phyloP scores from a whole-genome alignment of 2,329 filamentous ascomycete species.

The Xylaria hypoxylon region DNA sequence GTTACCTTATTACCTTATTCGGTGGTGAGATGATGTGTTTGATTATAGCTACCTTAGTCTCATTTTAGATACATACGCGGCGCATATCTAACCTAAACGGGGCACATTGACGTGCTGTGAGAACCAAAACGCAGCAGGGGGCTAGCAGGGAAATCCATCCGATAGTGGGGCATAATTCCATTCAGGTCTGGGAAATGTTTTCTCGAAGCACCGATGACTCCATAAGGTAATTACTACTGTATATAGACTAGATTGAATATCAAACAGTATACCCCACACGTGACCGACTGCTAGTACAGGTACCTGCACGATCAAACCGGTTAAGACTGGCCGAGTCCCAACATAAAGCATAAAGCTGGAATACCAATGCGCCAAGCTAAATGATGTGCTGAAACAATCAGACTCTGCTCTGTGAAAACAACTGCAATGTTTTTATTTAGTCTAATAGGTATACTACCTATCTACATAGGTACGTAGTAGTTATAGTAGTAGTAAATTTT shows the following conservation, averaged over 20 bases:
- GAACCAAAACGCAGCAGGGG: neutral
- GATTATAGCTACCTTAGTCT: constrained; percentile 18
- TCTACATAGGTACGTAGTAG: no score
- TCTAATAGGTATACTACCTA: neutral
- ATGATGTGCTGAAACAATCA: neutral
- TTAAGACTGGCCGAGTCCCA: constrained; percentile 11
- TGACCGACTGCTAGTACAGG: no score
- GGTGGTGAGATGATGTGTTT: constrained; percentile 34
- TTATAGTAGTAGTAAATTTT: neutral
- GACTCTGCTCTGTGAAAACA: neutral
- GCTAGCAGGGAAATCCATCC: constrained; percentile 16
- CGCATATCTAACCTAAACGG: constrained; percentile 13
- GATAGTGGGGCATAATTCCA: constrained; percentile 34
- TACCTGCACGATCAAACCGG: constrained; percentile 6
- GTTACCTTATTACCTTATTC: constrained; percentile 20
- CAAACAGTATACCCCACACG: neutral
- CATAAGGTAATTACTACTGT: neutral
- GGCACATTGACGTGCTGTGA: neutral
- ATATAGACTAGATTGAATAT: no score
- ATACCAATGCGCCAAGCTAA: constrained; percentile 17
- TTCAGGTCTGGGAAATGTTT: constrained; percentile 33
- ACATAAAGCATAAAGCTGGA: constrained; percentile 10
- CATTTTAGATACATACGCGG: constrained; percentile 30
- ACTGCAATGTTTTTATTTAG: neutral
- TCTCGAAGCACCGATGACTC: constrained; percentile 28